Base-by-base conservation (phyloP, 805 yeast genomes). In the Saturnispora sekii region DNA sequence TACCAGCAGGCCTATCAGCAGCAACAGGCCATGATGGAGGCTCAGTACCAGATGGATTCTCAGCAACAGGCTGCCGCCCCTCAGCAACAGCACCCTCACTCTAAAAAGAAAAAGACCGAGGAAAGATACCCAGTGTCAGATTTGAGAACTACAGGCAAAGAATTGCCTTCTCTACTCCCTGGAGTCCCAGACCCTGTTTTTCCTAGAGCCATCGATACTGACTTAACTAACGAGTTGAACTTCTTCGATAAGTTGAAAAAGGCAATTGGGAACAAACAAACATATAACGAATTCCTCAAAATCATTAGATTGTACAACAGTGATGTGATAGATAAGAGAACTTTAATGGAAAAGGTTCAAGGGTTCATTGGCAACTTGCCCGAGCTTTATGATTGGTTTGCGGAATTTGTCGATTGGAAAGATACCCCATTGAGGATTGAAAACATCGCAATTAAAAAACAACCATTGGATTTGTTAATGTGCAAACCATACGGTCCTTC, bases 401-500 rank as follows among this genome's bases (percentile, higher is more conserved):
- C 87, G 62, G 70, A 74, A 52, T 90, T 89, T 67, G 94, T 93
- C 48, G 95, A 95, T 9, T 90, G 74, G 61, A 87, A 84, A 51
- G 94, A 84, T 37, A 77, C 75, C 50, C 95, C 97, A 7, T 74
- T 81, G 52, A 81, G 77, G 54, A 89, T 93, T 54, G 98, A 94
- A 63, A 84, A 86, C 61, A 83, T 93, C 54, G 72, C 74, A 16
- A 85, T 80, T 69, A 88, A 85, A 62, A 93, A 93, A 63, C 97
- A 90, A 59, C 88, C 84, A 54, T 69, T 93, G 48, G 97, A 93
- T 57, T 72, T 93, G 46, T 80, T 90, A 29, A 72, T 86, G 55
- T 93, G 97, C 66, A 86, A 93, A 61, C 84, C 96, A 4, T 86
- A 85, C 58, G 97, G 97, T 10, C 97, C 97, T 15, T 84, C 96